Percentiles rank a stretch among this genome's conserved stretches.
Conservation (phyloP, 2,329 filamentous ascomycete genomes). For the Annulohypoxylon truncatum region DNA sequence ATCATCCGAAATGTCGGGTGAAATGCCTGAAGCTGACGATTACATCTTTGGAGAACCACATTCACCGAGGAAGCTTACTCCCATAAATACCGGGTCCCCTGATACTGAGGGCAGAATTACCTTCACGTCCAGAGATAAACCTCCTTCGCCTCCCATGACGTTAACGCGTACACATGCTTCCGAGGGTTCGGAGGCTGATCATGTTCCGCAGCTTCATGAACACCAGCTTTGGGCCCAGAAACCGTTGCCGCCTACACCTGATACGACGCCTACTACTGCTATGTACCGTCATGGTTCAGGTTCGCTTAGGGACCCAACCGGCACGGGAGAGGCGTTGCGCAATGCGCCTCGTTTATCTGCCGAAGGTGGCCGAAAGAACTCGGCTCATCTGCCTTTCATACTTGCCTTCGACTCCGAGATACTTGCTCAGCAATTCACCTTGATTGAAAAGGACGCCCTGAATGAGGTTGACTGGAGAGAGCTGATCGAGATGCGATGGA, state of each 20-base stretch:
- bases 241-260: conserved; percentile 62
- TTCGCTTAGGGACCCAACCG: conserved; percentile 49
- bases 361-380: conserved; percentile 53
- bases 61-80: conserved; percentile 41
- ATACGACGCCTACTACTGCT: conserved; percentile 59
- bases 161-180: conserved; percentile 62
- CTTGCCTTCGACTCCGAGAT: conserved; percentile 83
- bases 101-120: conserved; percentile 26
- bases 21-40: conserved; percentile 55
- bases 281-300: conserved; percentile 51
- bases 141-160: conserved; percentile 61
- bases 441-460: conserved; percentile 87
- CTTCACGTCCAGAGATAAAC: conserved; percentile 38
- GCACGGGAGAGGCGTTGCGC: conserved; percentile 53
- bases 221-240: conserved; percentile 59
- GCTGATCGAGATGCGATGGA: conserved; percentile 85
- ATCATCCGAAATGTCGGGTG: conserved; percentile 71
- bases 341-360: conserved; percentile 50
- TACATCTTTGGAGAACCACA: conserved; percentile 48
- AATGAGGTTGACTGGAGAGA: conserved; percentile 92
- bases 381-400: conserved; percentile 80
- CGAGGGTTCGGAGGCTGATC: conserved; percentile 53
- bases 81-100: conserved; percentile 48
- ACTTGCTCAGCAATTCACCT: conserved; percentile 83
- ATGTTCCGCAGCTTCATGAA: conserved; percentile 55